Evolutionary conservation across 176 grass and related monocot genomes (phyloP).

Genomic region (Panicum miliaceum): DNA sequence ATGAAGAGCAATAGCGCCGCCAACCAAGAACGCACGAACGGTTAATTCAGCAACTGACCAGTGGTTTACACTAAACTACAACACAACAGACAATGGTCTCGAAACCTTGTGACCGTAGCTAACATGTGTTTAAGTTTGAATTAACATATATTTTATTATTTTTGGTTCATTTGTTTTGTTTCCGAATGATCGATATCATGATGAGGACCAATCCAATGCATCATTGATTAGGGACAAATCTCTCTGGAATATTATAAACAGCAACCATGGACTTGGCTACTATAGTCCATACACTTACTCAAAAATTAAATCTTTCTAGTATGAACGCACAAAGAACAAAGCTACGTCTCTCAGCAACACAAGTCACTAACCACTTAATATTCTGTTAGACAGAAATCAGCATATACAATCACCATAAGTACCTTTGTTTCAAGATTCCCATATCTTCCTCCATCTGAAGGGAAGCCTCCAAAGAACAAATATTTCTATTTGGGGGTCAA

Average conservation of each 20-base stretch:
- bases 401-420: background rate
- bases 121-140: background rate
- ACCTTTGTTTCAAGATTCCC: slow-evolving; percentile 8
- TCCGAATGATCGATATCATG: background rate
- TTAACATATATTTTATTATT: background rate
- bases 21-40: background rate
- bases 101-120: background rate
- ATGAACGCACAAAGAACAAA: background rate
- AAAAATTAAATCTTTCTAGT: background rate
- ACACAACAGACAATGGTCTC: background rate
- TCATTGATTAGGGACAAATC: slow-evolving; percentile 12
- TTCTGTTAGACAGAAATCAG: slow-evolving; percentile 2
- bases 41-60: background rate
- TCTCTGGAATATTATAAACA: background rate
- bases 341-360: background rate
- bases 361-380: background rate
- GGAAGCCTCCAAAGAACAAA: background rate
- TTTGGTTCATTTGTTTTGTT: slow-evolving; percentile 15
- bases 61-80: background rate
- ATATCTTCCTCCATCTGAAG: slow-evolving; percentile 18
- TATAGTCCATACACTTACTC: background rate
- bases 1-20: slow-evolving; percentile 11
- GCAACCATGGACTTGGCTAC: background rate
- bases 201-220: background rate
- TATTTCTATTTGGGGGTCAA: slow-evolving; percentile 9